Base-by-base conservation (phyloP, 1,284 basidiomycete species). In the Wallemia ichthyophaga region DNA sequence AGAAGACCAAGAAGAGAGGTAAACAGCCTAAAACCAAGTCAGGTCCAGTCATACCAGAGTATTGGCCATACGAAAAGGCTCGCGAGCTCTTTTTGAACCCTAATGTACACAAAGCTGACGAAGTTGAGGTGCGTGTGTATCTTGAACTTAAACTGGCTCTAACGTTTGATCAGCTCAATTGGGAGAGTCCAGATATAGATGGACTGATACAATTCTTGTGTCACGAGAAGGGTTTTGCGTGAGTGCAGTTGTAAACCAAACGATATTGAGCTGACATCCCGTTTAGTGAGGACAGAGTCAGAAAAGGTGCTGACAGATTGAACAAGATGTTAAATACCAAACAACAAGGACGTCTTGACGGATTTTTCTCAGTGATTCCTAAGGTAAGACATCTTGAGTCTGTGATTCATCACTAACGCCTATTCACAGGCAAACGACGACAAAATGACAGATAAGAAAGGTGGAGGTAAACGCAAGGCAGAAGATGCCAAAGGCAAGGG, bases 141-240 rank as follows among this genome's bases (percentile, higher is more conserved):
- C 3, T 1, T 57, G 5, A 21, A 5, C 25, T 11, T 27, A 25
- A 56, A 55, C 19, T 57, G 58, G 28, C 28, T 28, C 17, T 26
- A 5, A 32, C 56, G 19, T 58, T 32, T 33, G 48, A 59, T 1
- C 67, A 92, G 83, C 74, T 96, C 58, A 88, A 95, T 64, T 99
- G 92, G 92, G 86, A 82, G 62, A 76, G 77, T 62, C 94, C 94
- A 1, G 88, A 99, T 63, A 75, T 89, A 0, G 91, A 96, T 24
- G 94, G 88, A 1, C 75, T 99, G 5, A 82, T 99, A 19, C 79
- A 95, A 59, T 99, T 98, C 72, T 71, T 99, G 25, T 92, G 95
- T 23, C 80, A 73, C 54, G 86, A 96, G 66, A 96, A 96, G 69
- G 92, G 94, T 1, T 99, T 98, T 78, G 92, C 84, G 89, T 92